Base-by-base conservation (phyloP, 2,329 filamentous ascomycete genomes). In the Teratosphaeria pseudoeucalypti region DNA sequence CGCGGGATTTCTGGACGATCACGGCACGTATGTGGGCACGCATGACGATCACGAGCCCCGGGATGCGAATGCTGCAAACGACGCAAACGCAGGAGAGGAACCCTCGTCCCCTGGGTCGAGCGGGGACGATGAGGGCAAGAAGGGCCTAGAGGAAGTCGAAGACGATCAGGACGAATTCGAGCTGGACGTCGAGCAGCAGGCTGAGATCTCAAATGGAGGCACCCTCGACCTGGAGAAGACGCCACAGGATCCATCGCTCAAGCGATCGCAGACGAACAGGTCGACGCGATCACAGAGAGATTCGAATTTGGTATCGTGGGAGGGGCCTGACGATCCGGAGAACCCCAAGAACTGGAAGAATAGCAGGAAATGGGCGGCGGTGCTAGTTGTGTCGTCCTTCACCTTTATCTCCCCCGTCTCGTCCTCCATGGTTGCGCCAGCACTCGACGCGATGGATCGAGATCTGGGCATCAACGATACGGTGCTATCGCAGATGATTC, bases 301-400 rank as follows among this genome's bases (percentile, higher is more conserved):
- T 60, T 60, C 62, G 11, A 61, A 65, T 56, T 19, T 64, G 72
- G 62, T 78, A 2, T 72, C 72, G 5, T 78, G 76, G 76, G 73
- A 78, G 56, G 70, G 71, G 1, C 66, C 72, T 3, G 66, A 76
- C 27, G 77, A 79, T 59, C 74, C 71, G 6, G 67, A 67, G 29
- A 78, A 78, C 56, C 77, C 77, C 0, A 76, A 76, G 59, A 77
- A 77, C 55, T 78, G 76, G 76, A 64, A 67, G 65, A 64, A 68
- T 34, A 69, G 68, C 53, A 65, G 72, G 7, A 76, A 77, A 65
- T 78, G 76, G 76, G 70, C 72, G 9, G 72, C 72, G 1, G 75
- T 74, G 0, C 61, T 75, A 4, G 61, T 68, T 7, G 66, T 70
- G 9, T 71, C 69, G 3, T 67, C 65, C n/a, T 68, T 72, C 55